Conservation (phyloP, 106 monocot species). For the Chionographis japonica region DNA sequence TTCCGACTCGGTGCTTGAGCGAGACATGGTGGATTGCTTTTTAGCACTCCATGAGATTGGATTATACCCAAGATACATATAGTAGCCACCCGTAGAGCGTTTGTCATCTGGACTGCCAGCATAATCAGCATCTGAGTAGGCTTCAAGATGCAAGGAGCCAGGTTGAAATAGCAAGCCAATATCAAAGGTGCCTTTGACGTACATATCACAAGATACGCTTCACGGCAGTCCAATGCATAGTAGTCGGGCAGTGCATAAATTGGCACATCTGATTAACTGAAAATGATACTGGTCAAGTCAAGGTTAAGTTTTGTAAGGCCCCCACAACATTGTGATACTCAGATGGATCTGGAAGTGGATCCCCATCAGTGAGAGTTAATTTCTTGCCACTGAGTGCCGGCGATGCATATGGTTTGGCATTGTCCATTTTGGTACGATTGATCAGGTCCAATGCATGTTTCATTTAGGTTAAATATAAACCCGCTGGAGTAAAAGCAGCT, state of each 20-base stretch:
- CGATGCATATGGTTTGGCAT: neutral
- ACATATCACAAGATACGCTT: slow-evolving; percentile 5
- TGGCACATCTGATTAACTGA: neutral
- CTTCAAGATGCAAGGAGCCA: neutral
- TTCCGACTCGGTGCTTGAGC: neutral
- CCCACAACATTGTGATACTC: neutral
- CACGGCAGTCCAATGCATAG: neutral
- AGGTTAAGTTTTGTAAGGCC: neutral
- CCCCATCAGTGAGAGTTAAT: neutral
- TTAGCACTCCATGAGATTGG: neutral
- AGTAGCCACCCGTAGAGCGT: neutral
- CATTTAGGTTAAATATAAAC: neutral
- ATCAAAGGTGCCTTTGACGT: neutral
- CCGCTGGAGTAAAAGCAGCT: neutral
- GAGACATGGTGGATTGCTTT: neutral
- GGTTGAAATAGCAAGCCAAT: neutral
- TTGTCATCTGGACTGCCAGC: neutral
- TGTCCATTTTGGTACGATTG: neutral
- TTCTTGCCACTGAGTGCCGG: neutral
- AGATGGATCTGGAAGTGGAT: neutral
- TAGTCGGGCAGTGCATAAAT: neutral
- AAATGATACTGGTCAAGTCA: neutral
- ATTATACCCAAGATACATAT: slow-evolving; percentile 1
- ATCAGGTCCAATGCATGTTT: slow-evolving; percentile 1
- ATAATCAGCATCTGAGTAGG: slow-evolving; percentile 4